A percentile compares a stretch with the other conserved stretches of the same genome.
Evolutionary conservation across 108 stramenopile genomes (phyloP).

Genomic region (Conticribra guillardii): DNA sequence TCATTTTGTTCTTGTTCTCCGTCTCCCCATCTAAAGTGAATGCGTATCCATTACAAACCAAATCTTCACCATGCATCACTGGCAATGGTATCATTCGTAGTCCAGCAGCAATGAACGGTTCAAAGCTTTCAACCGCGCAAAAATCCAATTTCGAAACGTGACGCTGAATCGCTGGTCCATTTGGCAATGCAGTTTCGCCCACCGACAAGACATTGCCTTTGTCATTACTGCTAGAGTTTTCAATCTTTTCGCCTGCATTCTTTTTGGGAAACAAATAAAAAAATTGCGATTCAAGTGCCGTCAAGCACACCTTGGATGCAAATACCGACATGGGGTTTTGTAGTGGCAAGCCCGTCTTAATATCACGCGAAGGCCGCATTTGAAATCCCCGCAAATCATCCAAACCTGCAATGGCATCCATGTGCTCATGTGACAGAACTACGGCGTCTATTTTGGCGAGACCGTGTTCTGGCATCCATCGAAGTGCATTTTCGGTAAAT

Average conservation of each 20-base stretch:
- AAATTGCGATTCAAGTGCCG: conserved; percentile 56
- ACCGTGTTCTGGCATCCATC: conserved; percentile 77
- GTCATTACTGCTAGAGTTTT: neutral
- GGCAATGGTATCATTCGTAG: conserved; percentile 80
- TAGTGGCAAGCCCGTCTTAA: conserved; percentile 31
- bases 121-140: conserved; percentile 57
- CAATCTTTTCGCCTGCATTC: neutral
- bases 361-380: conserved; percentile 21
- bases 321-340: conserved; percentile 63
- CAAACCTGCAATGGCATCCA: conserved; percentile 79
- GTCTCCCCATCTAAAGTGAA: conserved; percentile 58
- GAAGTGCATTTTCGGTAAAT: conserved; percentile 76
- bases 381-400: conserved; percentile 89
- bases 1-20: conserved; percentile 28
- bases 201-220: neutral
- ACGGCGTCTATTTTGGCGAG: conserved; percentile 74
- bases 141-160: conserved; percentile 75
- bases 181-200: conserved; percentile 19
- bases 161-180: conserved; percentile 45
- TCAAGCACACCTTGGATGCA: conserved; percentile 57
- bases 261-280: conserved; percentile 75
- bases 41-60: conserved; percentile 79
- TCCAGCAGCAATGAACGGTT: conserved; percentile 59
- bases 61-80: conserved; percentile 87
- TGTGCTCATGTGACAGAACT: conserved; percentile 85